Evolutionary conservation across 352 stramenopile species (phyloP), one percentile per base, ranked within the genome.

Genomic region (Globisporangium perplexum): DNA sequence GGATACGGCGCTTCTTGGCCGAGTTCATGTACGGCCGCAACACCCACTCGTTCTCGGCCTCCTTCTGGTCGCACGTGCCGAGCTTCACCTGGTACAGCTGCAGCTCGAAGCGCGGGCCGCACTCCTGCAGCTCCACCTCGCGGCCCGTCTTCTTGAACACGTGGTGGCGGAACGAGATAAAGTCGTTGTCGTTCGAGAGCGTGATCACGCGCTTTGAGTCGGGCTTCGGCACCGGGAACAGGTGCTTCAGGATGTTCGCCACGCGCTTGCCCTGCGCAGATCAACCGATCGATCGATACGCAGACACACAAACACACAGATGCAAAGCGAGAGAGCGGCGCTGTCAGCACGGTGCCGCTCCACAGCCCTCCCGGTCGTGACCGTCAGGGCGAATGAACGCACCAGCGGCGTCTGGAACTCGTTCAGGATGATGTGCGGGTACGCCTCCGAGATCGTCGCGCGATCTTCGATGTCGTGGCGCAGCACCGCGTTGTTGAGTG

Each of bases 1-100:
- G 67, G 23, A 96, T 71, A 56, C 90, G 83, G 50, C 95, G 87
- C 74, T 99, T 99, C 64, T 97, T 98, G 54, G 96, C 93, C n/a
- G 96, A 98, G 79, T 99, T 99, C 84, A 99, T 99, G 82, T 99
- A 99, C 24, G 97, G 96, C 59, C 96, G 90, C 61, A 99, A 75
- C 18, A 99, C 96, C 93, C 98, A 99, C 72, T 99, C 97, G 66
- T 97, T 99, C 66, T 99, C 97, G 4, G 97, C 97, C 59, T 99
- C 96, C 67, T 98, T 97, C 73, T 99, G 96, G 55, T 99, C 97
- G 46, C 98, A 80, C 51, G 97, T 99, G 48, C 97, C 97, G 38
- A 99, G 79, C 60, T 98, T 98, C 45, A 98, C 76, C 71, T 99
- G 94, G 77, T 99, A 99, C 35, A 99, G 70, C 70, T 97, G 89